Conservation (phyloP, 306 rosid genomes). For the Ormosia emarginata region DNA sequence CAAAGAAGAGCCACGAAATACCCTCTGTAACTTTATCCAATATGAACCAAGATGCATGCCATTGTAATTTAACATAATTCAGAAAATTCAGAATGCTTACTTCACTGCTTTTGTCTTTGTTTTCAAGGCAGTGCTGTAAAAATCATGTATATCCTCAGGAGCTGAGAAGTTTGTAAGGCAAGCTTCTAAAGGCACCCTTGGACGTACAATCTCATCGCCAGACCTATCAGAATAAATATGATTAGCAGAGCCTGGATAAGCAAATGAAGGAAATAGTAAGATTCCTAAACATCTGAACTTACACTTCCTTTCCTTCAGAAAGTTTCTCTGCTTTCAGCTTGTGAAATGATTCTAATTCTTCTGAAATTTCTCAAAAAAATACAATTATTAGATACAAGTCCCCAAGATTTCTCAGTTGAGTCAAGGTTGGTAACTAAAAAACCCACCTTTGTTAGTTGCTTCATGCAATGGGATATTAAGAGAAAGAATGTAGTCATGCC, state of each 20-base stretch:
- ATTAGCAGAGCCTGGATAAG: constrained; percentile 30
- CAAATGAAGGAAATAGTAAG: constrained; percentile 2
- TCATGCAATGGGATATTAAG: constrained; percentile 80
- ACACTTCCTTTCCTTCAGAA: constrained; percentile 90
- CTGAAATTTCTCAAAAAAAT: constrained; percentile 52
- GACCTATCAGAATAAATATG: constrained; percentile 47
- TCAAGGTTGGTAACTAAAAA: constrained; percentile 8
- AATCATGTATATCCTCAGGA: constrained; percentile 93
- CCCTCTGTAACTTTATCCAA: background rate
- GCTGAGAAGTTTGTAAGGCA: constrained; percentile 84
- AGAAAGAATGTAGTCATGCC: constrained; percentile 86
- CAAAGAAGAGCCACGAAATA: background rate
- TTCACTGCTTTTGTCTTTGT: constrained; percentile 84
- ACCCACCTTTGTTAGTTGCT: constrained; percentile 82
- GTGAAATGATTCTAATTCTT: constrained; percentile 67
- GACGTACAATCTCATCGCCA: constrained; percentile 78
- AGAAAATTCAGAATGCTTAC: constrained; percentile 47
- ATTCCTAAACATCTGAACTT: constrained; percentile 38
- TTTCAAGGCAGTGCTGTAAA: constrained; percentile 86
- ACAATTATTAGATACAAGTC: constrained; percentile 20
- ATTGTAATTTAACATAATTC: background rate
- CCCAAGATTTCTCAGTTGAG: background rate
- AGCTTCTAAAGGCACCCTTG: constrained; percentile 92
- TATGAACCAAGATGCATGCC: background rate
- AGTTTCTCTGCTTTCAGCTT: constrained; percentile 70